Evolutionary conservation across 768 basidiomycete genomes (phyloP).

Genomic region (Cantharellus cinnabarinus): DNA sequence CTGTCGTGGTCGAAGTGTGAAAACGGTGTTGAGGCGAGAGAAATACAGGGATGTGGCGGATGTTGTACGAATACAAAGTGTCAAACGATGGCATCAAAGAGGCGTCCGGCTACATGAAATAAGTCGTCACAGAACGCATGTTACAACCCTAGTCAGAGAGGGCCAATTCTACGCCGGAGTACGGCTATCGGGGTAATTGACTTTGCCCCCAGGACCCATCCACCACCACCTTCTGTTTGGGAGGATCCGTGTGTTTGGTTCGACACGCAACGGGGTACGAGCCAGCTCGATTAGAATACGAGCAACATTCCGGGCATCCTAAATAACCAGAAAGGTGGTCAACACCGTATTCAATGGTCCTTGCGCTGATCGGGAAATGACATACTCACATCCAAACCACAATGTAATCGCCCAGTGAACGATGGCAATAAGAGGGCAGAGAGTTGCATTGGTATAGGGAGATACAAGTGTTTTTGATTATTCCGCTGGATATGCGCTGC

Average conservation of each 20-base stretch:
- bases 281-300: constrained; percentile 67
- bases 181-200: constrained; percentile 2
- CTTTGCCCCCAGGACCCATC: constrained; percentile 37
- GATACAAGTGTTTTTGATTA: constrained; percentile 9
- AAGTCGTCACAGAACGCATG: too few relatives aligned
- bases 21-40: too few relatives aligned
- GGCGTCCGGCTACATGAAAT: too few relatives aligned
- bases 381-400: constrained; percentile 69
- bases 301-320: constrained; percentile 84
- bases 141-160: too few relatives aligned
- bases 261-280: constrained; percentile 39
- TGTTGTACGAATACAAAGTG: too few relatives aligned
- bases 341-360: not conserved
- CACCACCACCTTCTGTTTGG: constrained; percentile 54
- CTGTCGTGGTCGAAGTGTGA: too few relatives aligned
- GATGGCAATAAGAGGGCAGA: constrained; percentile 43
- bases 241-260: constrained; percentile 52
- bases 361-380: not conserved
- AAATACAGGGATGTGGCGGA: too few relatives aligned
- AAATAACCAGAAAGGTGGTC: not conserved
- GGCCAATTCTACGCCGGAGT: not conserved
- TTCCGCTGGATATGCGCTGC: not conserved
- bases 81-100: too few relatives aligned
- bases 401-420: constrained; percentile 72
- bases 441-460: constrained; percentile 63